Conservation (phyloP, 2,329 filamentous ascomycete species). For the Huntiella abstrusa region DNA sequence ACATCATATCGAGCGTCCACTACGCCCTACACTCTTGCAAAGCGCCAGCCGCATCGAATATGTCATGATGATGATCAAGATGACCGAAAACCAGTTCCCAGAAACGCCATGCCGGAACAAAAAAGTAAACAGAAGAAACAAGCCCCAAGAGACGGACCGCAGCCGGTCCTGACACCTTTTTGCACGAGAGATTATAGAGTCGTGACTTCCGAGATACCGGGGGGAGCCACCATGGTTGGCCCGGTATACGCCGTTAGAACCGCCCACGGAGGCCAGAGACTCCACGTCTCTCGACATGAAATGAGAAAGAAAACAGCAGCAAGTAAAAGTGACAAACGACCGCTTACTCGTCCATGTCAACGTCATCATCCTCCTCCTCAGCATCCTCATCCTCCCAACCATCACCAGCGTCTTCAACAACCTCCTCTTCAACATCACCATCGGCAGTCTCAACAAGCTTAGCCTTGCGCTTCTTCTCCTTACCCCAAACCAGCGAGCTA, state of each 20-base stretch:
- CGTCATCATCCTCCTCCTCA: conserved; percentile 18
- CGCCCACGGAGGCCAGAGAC: background rate
- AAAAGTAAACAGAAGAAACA: conserved; percentile 11
- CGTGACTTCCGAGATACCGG: background rate
- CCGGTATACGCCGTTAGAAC: too few relatives aligned
- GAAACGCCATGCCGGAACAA: conserved; percentile 11
- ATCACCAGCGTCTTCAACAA: conserved; percentile 11
- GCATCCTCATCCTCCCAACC: conserved; percentile 19
- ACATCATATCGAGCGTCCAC: too few relatives aligned
- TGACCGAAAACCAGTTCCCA: conserved; percentile 10
- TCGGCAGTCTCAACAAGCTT: conserved; percentile 13
- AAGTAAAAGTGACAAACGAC: background rate
- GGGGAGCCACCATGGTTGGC: too few relatives aligned
- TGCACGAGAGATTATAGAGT: background rate
- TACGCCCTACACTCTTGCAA: too few relatives aligned
- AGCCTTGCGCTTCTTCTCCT: conserved; percentile 19
- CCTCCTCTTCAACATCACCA: conserved; percentile 15
- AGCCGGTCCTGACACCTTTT: conserved; percentile 5
- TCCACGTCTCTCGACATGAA: background rate
- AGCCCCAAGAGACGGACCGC: conserved; percentile 2
- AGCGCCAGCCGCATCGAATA: background rate
- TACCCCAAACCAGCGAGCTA: conserved; percentile 24
- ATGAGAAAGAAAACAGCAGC: background rate
- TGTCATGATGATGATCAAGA: conserved; percentile 11
- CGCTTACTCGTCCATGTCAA: conserved; percentile 23